These are phyloP conservation scores for Fusarium sp. DNA, from an alignment of 2,329 filamentous ascomycete genomes.

Conservation along the genomic window DNA sequence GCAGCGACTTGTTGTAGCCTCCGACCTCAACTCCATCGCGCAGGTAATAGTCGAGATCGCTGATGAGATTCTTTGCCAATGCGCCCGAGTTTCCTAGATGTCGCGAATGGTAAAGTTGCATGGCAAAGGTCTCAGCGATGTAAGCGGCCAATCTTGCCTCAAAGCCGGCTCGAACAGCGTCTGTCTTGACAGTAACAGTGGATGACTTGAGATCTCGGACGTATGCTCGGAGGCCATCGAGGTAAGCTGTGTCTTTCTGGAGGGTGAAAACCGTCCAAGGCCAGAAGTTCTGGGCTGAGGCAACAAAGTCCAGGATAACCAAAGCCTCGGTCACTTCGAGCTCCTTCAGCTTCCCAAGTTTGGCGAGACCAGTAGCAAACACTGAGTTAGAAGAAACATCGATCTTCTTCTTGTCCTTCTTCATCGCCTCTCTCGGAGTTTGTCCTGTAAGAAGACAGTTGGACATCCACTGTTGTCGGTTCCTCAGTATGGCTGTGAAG, in stretches of 20 bases:
- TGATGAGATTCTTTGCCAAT: slow-evolving; percentile 79
- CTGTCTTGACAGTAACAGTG: slow-evolving; percentile 66
- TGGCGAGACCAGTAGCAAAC: slow-evolving; percentile 80
- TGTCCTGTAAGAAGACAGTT: slow-evolving; percentile 92
- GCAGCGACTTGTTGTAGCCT: slow-evolving; percentile 89
- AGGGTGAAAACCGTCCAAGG: slow-evolving; percentile 91
- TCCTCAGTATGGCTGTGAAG: slow-evolving; percentile 87
- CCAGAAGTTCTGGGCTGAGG: slow-evolving; percentile 93
- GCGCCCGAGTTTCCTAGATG: slow-evolving; percentile 77
- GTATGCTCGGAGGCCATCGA: slow-evolving; percentile 80
- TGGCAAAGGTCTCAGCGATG: slow-evolving; percentile 88
- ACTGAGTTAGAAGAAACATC: slow-evolving; percentile 73
- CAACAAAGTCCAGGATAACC: slow-evolving; percentile 88
- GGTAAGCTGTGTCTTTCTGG: slow-evolving; percentile 80
- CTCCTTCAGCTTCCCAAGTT: slow-evolving; percentile 75
- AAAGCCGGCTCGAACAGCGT: slow-evolving; percentile 70
- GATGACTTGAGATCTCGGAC: slow-evolving; percentile 72
- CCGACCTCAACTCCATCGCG: slow-evolving; percentile 84
- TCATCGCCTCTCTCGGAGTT: slow-evolving; percentile 83
- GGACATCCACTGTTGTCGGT: slow-evolving; percentile 95
- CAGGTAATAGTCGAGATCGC: slow-evolving; percentile 84
- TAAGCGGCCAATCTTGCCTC: slow-evolving; percentile 83
- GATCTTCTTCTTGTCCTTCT: slow-evolving; percentile 67
- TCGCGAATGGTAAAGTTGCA: slow-evolving; percentile 89
- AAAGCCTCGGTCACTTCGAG: slow-evolving; percentile 77